Base-by-base conservation (phyloP, 2,329 filamentous ascomycete species). In the Raffaelea arxii region DNA sequence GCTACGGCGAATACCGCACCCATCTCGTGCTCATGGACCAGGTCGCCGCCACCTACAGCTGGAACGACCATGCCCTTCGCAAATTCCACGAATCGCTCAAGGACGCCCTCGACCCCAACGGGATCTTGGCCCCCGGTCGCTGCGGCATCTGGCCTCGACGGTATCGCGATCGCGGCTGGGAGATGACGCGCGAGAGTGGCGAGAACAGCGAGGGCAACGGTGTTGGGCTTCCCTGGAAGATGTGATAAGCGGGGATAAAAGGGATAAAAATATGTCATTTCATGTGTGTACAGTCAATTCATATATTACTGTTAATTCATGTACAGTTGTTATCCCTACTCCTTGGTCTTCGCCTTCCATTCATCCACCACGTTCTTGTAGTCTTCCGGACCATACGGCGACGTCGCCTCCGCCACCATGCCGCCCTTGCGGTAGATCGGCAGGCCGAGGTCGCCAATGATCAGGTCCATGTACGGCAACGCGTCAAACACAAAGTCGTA, bases 401-500 rank as follows among this genome's bases (percentile, higher is more conserved):
- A 60, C 47, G 71, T 74, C 25, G 74, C 65, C 55, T 82, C 78
- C 1, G 64, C 64, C 44, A 71, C 55, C 56, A 63, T 67, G 1
- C 74, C 70, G 47, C 68, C 62, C 65, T 83, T 84, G 27, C 78
- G 65, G 52, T 74, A 67, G 14, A 65, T 65, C 18, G 70, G 64
- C 46, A 89, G 60, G 0, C 77, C 82, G 47, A 90, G 55, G 59
- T 91, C 85, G 4, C 65, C 63, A 49, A 86, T 58, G 57, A 91
- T 59, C 56, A 82, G 56, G 60, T 90, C 85, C 18, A 87, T 59
- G 49, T 88, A 92, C 4, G 84, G 84, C 46, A 91, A 59, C 0
- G 75, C 75, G 60, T 92, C 86, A 56, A 91, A 90, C 18, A 86
- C 80, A 53, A 89, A 81, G 59, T 86, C 84, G 0, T 81, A 81